Conservation (phyloP, 2,329 filamentous ascomycete genomes). For the Colletotrichum aenigma region DNA sequence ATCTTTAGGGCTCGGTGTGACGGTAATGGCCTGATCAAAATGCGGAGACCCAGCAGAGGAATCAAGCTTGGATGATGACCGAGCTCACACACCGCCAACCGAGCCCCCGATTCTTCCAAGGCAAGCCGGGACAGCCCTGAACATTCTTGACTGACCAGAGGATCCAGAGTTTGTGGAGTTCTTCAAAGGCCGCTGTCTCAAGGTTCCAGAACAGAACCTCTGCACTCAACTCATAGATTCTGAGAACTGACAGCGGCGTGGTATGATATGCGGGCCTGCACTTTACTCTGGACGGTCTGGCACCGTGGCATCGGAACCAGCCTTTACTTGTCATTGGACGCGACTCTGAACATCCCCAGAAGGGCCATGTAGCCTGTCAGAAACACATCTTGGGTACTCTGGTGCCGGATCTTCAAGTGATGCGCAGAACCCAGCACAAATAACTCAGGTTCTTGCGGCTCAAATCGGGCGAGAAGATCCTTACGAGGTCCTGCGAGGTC, state of each 20-base stretch:
- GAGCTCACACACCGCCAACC: neutral
- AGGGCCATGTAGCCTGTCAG: neutral
- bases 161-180: neutral
- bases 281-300: neutral
- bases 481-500: neutral
- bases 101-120: neutral
- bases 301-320: neutral
- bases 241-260: slow-evolving; percentile 12
- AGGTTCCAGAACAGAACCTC: neutral
- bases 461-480: neutral
- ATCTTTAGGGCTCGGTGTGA: neutral
- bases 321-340: neutral
- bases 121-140: neutral
- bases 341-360: neutral
- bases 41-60: neutral
- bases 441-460: neutral
- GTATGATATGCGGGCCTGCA: neutral
- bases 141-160: neutral
- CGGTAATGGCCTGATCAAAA: neutral
- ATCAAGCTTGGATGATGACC: neutral
- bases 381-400: neutral
- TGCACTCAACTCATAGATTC: neutral
- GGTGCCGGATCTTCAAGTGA: neutral
- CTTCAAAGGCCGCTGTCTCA: neutral
- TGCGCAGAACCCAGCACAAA: neutral